phyloP scores from a whole-genome alignment of 2,329 filamentous ascomycete genomes.

The Botrytis medusae region DNA sequence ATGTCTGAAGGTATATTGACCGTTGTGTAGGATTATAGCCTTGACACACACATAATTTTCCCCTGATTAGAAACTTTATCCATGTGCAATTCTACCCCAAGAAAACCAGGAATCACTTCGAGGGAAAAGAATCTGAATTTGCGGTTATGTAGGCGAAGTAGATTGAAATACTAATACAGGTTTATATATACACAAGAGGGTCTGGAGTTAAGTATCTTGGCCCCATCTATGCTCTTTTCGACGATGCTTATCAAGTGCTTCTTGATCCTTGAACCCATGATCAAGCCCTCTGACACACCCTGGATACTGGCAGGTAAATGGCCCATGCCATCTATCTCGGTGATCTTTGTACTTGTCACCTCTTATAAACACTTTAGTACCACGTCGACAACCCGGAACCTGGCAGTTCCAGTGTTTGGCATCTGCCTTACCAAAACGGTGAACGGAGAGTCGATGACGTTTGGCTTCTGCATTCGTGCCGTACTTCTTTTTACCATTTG shows the following conservation, averaged over 20 bases:
- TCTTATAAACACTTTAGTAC: not conserved
- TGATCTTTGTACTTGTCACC: constrained; percentile 6
- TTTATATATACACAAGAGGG: not conserved
- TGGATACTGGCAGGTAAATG: not conserved
- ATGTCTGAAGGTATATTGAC: not conserved
- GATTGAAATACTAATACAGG: not conserved
- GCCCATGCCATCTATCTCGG: constrained; percentile 1
- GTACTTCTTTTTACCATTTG: not conserved
- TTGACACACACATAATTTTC: not conserved
- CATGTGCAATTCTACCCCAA: not conserved
- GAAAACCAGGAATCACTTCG: not conserved
- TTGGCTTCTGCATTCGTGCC: not conserved
- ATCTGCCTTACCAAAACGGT: not conserved
- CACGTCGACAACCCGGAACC: not conserved
- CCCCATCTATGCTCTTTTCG: not conserved
- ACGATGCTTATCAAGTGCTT: not conserved
- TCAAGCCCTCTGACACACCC: not conserved
- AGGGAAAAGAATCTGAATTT: not conserved
- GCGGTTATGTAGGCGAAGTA: not conserved
- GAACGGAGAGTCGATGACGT: not conserved
- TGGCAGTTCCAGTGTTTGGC: not conserved
- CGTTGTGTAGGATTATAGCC: not conserved
- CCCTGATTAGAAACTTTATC: not conserved
- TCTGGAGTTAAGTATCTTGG: not conserved
- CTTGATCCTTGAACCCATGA: constrained; percentile 2